phyloP scores from a whole-genome alignment of 768 basidiomycete species.

The Hygrocybe punicea region DNA sequence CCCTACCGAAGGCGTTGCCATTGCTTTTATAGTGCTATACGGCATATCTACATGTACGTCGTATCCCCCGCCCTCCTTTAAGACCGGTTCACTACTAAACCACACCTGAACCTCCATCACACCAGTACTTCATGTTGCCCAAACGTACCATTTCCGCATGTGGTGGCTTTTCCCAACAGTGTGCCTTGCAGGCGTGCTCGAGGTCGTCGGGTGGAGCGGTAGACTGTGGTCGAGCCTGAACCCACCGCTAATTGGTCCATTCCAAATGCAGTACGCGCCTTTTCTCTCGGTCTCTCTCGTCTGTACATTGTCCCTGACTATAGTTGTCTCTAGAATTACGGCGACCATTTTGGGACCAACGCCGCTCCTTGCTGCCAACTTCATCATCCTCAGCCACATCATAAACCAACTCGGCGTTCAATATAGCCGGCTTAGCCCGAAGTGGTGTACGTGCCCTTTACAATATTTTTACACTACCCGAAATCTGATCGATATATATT shows the following conservation, averaged over 20 bases:
- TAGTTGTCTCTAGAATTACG: conserved; percentile 30
- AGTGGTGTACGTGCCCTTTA: conserved; percentile 33
- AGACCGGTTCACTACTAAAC: neutral
- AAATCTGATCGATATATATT: conserved; percentile 19
- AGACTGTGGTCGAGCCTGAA: conserved; percentile 48
- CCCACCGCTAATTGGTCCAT: conserved; percentile 25
- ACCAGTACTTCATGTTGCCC: conserved; percentile 45
- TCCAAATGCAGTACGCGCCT: conserved; percentile 42
- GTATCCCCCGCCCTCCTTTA: conserved; percentile 28
- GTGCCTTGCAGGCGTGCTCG: conserved; percentile 48
- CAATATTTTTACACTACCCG: neutral
- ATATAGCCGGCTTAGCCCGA: conserved; percentile 50
- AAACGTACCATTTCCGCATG: conserved; percentile 42
- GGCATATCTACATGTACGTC: too few species aligned
- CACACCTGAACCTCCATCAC: neutral
- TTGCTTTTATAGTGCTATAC: too few species aligned
- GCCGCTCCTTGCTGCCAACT: conserved; percentile 54
- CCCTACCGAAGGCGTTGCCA: conserved; percentile 21
- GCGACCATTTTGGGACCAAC: conserved; percentile 54
- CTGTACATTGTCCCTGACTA: neutral
- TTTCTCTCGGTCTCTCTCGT: neutral
- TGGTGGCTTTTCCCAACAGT: too few species aligned
- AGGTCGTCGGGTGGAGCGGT: conserved; percentile 55
- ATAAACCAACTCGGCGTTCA: conserved; percentile 41
- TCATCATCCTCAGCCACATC: conserved; percentile 50